A percentile compares a stretch with the other conserved stretches of the same genome.
phyloP scores from a whole-genome alignment of 148 eudicot genomes.

The Rhododendron mucronatum region DNA sequence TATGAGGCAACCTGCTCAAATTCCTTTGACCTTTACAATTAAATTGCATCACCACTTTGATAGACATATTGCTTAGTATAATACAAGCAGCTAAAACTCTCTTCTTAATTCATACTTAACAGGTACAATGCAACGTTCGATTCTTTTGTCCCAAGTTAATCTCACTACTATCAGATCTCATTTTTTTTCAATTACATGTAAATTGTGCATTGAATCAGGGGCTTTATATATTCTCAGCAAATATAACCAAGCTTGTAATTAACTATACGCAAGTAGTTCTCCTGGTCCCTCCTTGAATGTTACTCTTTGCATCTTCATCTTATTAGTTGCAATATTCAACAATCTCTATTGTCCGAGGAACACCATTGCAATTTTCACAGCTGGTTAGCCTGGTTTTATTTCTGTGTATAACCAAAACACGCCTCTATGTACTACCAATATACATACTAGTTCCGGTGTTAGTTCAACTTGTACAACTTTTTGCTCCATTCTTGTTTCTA shows the following conservation, averaged over 20 bases:
- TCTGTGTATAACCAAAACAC: neutral
- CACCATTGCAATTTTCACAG: neutral
- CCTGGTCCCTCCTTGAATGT: neutral
- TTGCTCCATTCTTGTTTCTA: neutral
- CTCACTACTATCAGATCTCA: neutral
- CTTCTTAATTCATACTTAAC: neutral
- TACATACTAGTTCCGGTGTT: neutral
- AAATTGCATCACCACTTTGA: slow-evolving; percentile 11
- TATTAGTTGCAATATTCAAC: neutral
- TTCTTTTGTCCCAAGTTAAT: neutral
- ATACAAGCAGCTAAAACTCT: neutral
- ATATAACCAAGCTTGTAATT: neutral
- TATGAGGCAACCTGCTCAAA: slow-evolving; percentile 62
- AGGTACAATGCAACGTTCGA: neutral
- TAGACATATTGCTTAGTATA: neutral
- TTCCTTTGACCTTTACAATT: slow-evolving; percentile 43
- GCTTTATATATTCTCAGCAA: neutral
- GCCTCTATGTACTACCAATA: neutral
- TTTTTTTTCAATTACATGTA: neutral
- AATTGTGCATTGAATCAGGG: neutral
- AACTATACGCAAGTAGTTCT: neutral
- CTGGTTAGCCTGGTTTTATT: neutral
- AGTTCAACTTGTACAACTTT: neutral
- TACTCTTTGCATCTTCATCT: neutral
- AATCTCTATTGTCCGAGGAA: neutral